Evolutionary conservation across 2,329 filamentous ascomycete species (phyloP).

Genomic region (Colletotrichum chrysophilum): DNA sequence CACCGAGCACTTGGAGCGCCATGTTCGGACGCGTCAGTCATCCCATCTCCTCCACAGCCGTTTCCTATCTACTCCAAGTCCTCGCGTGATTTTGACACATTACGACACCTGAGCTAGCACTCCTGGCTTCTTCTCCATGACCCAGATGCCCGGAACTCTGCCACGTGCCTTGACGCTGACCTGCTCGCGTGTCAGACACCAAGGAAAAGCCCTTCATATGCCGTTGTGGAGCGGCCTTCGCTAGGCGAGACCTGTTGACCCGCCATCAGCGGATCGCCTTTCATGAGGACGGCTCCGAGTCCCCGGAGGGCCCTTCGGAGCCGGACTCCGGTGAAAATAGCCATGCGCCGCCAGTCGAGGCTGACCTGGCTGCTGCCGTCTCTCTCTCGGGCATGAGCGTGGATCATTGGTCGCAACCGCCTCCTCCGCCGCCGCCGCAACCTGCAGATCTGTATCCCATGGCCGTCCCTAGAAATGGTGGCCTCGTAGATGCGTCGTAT

Average conservation of each 20-base stretch:
- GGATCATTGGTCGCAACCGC: slow-evolving; percentile 27
- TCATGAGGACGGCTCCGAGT: slow-evolving; percentile 33
- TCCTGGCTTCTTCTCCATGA: neutral
- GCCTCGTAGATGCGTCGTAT: slow-evolving; percentile 22
- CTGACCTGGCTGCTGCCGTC: slow-evolving; percentile 31
- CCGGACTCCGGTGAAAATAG: slow-evolving; percentile 30
- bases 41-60: neutral
- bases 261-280: slow-evolving; percentile 45
- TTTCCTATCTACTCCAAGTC: neutral
- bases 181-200: slow-evolving; percentile 38
- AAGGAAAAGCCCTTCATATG: slow-evolving; percentile 54
- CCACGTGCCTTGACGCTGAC: slow-evolving; percentile 5
- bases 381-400: slow-evolving; percentile 37
- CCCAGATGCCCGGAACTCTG: neutral
- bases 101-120: neutral
- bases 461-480: slow-evolving; percentile 5
- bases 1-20: slow-evolving; percentile 50
- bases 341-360: slow-evolving; percentile 29
- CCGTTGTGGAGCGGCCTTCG: slow-evolving; percentile 48
- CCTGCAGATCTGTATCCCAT: slow-evolving; percentile 3
- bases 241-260: slow-evolving; percentile 48
- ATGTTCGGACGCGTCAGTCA: slow-evolving; percentile 49
- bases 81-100: neutral
- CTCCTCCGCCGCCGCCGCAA: neutral
- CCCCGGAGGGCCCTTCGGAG: slow-evolving; percentile 11